A percentile compares a stretch with the other conserved stretches of the same genome.
Evolutionary conservation across 441 rosid species (phyloP).

Genomic region (Brassica hybrid): DNA sequence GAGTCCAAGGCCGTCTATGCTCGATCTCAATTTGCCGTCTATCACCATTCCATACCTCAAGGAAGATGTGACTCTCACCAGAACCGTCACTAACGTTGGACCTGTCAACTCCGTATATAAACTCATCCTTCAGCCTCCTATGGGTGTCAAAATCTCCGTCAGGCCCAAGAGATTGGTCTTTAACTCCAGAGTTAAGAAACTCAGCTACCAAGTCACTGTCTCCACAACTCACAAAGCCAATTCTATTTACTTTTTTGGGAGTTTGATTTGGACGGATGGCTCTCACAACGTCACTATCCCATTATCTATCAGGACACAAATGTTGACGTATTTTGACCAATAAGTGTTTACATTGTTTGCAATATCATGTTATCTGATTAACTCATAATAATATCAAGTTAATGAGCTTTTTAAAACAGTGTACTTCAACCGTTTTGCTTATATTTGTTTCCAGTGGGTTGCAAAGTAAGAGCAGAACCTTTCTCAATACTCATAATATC

Average conservation of each 20-base stretch:
- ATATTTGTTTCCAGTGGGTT: not conserved
- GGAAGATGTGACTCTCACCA: slow-evolving; percentile 47
- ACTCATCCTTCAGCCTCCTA: slow-evolving; percentile 53
- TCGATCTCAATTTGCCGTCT: slow-evolving; percentile 60
- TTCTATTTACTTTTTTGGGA: slow-evolving; percentile 53
- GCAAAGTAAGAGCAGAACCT: not conserved
- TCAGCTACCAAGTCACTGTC: slow-evolving; percentile 51
- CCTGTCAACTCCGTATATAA: slow-evolving; percentile 45
- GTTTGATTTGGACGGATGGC: slow-evolving; percentile 49
- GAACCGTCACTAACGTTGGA: slow-evolving; percentile 68
- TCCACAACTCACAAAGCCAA: slow-evolving; percentile 45
- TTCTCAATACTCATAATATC: not conserved
- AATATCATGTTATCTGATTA: not conserved
- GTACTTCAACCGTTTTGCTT: not conserved
- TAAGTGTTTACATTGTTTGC: slow-evolving; percentile 3
- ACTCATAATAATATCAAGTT: not conserved
- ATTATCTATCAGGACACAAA: slow-evolving; percentile 40
- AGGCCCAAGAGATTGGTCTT: slow-evolving; percentile 43
- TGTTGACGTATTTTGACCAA: not conserved
- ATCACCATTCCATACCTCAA: slow-evolving; percentile 61
- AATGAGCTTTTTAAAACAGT: not conserved
- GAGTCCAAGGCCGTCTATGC: not conserved
- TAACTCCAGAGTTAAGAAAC: slow-evolving; percentile 34
- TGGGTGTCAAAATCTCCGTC: slow-evolving; percentile 49
- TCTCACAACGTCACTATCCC: slow-evolving; percentile 39